Base-by-base conservation (phyloP, 345 rosid genomes). In the Abelmoschus esculentus region DNA sequence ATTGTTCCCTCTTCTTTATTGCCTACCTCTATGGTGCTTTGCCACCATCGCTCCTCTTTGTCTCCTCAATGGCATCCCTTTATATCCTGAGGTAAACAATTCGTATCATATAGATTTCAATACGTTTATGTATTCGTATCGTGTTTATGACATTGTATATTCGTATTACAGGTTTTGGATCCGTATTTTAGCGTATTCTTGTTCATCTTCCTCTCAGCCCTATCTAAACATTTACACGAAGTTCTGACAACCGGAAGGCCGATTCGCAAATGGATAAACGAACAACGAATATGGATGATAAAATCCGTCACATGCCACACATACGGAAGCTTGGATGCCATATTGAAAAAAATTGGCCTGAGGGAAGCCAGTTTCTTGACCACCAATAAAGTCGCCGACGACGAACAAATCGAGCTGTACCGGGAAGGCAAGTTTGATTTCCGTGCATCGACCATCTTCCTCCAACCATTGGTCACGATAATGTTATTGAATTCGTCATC, bases 211-310 rank as follows among this genome's bases (percentile, higher is more conserved):
- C 10, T 76, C 1, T 77, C 83, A 1, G 11, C 78, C 4, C 13
- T 55, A 0, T 52, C 32, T 1, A 74, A 72, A 49, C 84, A 85
- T 31, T 15, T 81, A 15, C 29, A 67, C 0, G 86, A 85, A 61
- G 76, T 83, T 7, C 17, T 83, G 3, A 8, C 13, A 34, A 46
- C 63, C 1, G 85, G 78, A 36, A 77, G 76, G 15, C 66, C 86
- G 4, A 31, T 80, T 15, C 44, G 46, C 0, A 66, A 29, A 50
- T 74, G 74, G 80, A 42, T 46, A 31, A 72, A 81, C 22, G 89
- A 85, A 44, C 76, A 74, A 8, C 72, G 82, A 32, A 67, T 70
- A 14, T 83, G 85, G 85, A 81, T 83, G 82, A 83, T 85, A 9
- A 85, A 74, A 53, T 44, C 84, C 14, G 74, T 80, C 0, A 78